Base-by-base conservation (phyloP, 2,329 filamentous ascomycete species). In the Fusarium bulbicola region DNA sequence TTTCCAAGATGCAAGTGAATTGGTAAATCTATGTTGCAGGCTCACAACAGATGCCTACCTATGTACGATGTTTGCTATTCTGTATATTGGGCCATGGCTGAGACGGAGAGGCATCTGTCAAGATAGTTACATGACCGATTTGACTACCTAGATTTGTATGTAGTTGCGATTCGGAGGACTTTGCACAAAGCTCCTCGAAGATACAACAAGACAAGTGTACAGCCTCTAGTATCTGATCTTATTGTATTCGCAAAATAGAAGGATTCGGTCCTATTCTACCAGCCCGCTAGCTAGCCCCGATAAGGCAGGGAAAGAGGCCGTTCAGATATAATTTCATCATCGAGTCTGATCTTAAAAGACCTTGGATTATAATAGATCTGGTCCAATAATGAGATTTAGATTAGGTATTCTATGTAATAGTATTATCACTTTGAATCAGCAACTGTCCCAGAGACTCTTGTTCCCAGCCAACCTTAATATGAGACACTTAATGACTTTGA, bases 1-100 rank as follows among this genome's bases (percentile, higher is more conserved):
- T 58, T 69, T 56, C 52, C 66, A 30, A 58, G 69, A 45, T 65
- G 59, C 32, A 50, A 45, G 34, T 76, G 46, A 70, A 37, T 20
- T 39, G 37, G 49, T 49, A 52, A 43, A 59, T 54, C 57, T 39
- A 68, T 53, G 26, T 32, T 57, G 46, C 54, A 46, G 24, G 45
- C 43, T 57, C 49, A 54, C 11, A 39, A 56, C 42, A 16, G 42
- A 56, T 53, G 40, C 62, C 50, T 59, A 40, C 13, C 50, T 63
- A 40, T 45, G 42, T 43, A 56, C 30, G 47, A 39, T 53, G 34
- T 42, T 62, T 65, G 67, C 59, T 60, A 68, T 60, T 40, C 24
- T 42, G 42, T 49, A 37, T 36, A 26, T 40, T 39, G 43, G 49
- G 36, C 46, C 43, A 50, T 63, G 39, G 32, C 20, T 50, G 36